Conservation (phyloP, 495 filamentous ascomycete species). For the Xylona heveae region DNA sequence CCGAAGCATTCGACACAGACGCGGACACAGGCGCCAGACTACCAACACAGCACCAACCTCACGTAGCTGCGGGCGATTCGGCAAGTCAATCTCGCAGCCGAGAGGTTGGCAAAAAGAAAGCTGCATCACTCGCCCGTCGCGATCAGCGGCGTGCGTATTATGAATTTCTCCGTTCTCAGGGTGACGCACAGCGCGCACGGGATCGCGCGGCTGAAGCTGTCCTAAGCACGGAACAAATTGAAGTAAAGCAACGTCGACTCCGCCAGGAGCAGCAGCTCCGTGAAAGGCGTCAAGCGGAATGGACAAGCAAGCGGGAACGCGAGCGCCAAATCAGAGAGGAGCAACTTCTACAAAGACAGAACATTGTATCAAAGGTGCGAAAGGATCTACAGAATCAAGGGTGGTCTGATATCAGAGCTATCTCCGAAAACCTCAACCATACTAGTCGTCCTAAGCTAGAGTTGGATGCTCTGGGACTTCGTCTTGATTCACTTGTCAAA, state of each 20-base stretch:
- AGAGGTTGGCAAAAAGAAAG: slow-evolving; percentile 24
- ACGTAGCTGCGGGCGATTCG: neutral
- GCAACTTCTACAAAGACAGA: neutral
- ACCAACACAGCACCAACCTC: neutral
- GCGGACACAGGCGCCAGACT: neutral
- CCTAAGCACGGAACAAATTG: slow-evolving; percentile 16
- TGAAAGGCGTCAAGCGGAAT: slow-evolving; percentile 12
- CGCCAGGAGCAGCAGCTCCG: slow-evolving; percentile 19
- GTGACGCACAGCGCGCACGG: slow-evolving; percentile 14
- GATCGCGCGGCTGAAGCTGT: slow-evolving; percentile 16
- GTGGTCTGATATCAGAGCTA: neutral
- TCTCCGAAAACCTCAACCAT: neutral
- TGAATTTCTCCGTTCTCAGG: slow-evolving; percentile 22
- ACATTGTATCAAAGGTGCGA: neutral
- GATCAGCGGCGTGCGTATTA: slow-evolving; percentile 27
- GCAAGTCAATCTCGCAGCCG: slow-evolving; percentile 8
- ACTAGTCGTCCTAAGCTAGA: too few relatives aligned
- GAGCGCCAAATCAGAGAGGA: slow-evolving; percentile 5
- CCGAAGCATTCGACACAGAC: neutral
- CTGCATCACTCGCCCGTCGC: slow-evolving; percentile 20
- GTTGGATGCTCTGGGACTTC: too few relatives aligned
- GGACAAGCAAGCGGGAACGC: slow-evolving; percentile 12
- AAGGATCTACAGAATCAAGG: neutral
- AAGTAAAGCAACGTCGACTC: slow-evolving; percentile 18
- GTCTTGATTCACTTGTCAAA: too few relatives aligned